These are phyloP conservation scores for Candida vartiovaarae DNA, from an alignment of 805 yeast species.

Conservation along the genomic window DNA sequence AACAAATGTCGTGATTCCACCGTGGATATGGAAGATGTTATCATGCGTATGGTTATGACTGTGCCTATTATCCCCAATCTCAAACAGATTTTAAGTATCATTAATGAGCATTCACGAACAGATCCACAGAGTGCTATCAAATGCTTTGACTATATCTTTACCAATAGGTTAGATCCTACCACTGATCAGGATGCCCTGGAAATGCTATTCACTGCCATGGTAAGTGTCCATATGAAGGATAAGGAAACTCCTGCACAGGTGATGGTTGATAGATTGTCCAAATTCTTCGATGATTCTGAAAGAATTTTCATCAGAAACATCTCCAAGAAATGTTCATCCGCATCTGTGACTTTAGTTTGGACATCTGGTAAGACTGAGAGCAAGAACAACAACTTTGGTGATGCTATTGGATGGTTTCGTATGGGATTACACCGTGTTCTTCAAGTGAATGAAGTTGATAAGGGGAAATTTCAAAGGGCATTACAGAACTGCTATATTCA, in stretches of 20 bases:
- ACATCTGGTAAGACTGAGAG: constrained; percentile 28
- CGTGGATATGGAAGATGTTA: constrained; percentile 21
- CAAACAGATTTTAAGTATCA: constrained; percentile 20
- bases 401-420: constrained; percentile 23
- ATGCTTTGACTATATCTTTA: constrained; percentile 29
- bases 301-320: constrained; percentile 21
- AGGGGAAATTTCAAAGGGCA: constrained; percentile 32
- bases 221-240: constrained; percentile 24
- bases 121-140: constrained; percentile 24
- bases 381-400: constrained; percentile 17
- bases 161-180: constrained; percentile 24
- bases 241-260: constrained; percentile 18
- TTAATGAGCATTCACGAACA: constrained; percentile 22
- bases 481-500: constrained; percentile 25
- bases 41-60: constrained; percentile 31
- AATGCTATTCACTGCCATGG: constrained; percentile 20
- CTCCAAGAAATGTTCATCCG: constrained; percentile 25
- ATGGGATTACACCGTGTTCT: constrained; percentile 22
- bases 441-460: constrained; percentile 23
- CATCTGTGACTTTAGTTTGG: constrained; percentile 33
- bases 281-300: constrained; percentile 24
- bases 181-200: constrained; percentile 20
- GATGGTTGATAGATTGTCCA: constrained; percentile 18
- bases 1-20: constrained; percentile 10
- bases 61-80: constrained; percentile 20